These are phyloP conservation scores for Saprolegnia parasitica DNA, from an alignment of 352 stramenopile species.

Conservation along the genomic window DNA sequence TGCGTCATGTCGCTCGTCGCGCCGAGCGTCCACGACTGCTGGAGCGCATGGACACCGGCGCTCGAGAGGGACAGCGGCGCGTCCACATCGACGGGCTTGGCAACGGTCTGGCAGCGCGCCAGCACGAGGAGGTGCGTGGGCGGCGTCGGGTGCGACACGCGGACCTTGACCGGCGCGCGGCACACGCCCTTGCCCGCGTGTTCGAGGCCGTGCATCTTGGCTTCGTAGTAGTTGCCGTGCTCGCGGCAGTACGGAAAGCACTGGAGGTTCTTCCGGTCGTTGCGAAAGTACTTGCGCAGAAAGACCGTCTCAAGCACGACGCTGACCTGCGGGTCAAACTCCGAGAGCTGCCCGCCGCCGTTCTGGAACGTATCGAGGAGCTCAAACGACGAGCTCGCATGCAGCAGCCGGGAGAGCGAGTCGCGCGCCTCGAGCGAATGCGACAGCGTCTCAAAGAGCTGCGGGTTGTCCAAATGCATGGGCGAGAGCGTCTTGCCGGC, in stretches of 20 bases:
- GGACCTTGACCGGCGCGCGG: slow-evolving; percentile 67
- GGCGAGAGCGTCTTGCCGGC: slow-evolving; percentile 3
- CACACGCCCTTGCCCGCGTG: slow-evolving; percentile 82
- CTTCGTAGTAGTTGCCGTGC: slow-evolving; percentile 86
- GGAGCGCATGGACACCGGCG: slow-evolving; percentile 62
- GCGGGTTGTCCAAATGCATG: slow-evolving; percentile 22
- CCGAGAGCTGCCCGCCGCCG: background rate
- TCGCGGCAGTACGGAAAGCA: slow-evolving; percentile 88
- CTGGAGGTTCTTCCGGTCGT: slow-evolving; percentile 90
- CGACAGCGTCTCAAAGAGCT: slow-evolving; percentile 22
- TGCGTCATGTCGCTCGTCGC: slow-evolving; percentile 62
- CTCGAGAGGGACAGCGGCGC: slow-evolving; percentile 32
- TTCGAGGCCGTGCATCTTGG: slow-evolving; percentile 79
- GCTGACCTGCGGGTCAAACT: slow-evolving; percentile 11
- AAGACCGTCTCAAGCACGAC: slow-evolving; percentile 80
- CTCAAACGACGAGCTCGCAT: slow-evolving; percentile 35
- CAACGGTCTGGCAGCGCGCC: slow-evolving; percentile 66
- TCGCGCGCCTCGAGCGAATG: slow-evolving; percentile 14
- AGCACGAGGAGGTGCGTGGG: slow-evolving; percentile 54
- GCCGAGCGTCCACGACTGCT: slow-evolving; percentile 30
- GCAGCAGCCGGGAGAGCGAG: background rate
- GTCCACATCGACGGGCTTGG: slow-evolving; percentile 33
- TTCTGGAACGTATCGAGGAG: slow-evolving; percentile 32
- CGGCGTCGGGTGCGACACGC: slow-evolving; percentile 48
- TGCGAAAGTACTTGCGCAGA: slow-evolving; percentile 88